Base-by-base conservation (phyloP, 106 monocot genomes). In the Acorus gramineus region DNA sequence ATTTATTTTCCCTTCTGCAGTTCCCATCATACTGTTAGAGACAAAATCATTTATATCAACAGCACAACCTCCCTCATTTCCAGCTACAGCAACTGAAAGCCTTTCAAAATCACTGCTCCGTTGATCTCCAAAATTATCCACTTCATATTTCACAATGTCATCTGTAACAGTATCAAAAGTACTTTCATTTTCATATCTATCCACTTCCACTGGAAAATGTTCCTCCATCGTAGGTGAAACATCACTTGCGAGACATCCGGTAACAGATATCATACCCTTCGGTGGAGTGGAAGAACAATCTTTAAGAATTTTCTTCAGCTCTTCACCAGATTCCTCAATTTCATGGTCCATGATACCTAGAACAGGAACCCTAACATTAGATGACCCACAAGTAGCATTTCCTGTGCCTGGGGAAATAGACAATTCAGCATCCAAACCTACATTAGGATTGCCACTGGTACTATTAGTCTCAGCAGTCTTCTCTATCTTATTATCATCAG, bases 231-330 rank as follows among this genome's bases (percentile, higher is more conserved):
- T 43, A 42, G 52, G 50, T 64, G 61, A 78, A 4, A 78, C 12
- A 72, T 54, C 49, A 53, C 45, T 55, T 14, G 51, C 47, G 62
- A 64, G 71, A 11, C 58, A 43, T 58, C 46, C 68, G n/a, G 59
- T 6, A 50, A 43, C 71, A 78, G 54, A 78, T 51, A 46, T 72
- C 47, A 14, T 47, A 4, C 52, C 60, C 59, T 68, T 72, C 42
- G 60, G 69, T 14, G 62, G 65, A 14, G 70, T 14, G 3, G 61
- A 55, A 45, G 52, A 68, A 68, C 72, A 46, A 60, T 46, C 57
- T 71, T 72, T 69, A 60, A 62, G 46, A 11, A 47, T 62, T 55
- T 65, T 60, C n/a, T 69, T 66, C 55, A 63, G 74, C 13, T 71
- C 74, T 46, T 50, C 61, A 54, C 52, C 63, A 63, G 43, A 68